Percentiles rank a stretch among this genome's conserved stretches.
phyloP scores from a whole-genome alignment of 768 basidiomycete genomes.

The Guyanaporus albipodus region DNA sequence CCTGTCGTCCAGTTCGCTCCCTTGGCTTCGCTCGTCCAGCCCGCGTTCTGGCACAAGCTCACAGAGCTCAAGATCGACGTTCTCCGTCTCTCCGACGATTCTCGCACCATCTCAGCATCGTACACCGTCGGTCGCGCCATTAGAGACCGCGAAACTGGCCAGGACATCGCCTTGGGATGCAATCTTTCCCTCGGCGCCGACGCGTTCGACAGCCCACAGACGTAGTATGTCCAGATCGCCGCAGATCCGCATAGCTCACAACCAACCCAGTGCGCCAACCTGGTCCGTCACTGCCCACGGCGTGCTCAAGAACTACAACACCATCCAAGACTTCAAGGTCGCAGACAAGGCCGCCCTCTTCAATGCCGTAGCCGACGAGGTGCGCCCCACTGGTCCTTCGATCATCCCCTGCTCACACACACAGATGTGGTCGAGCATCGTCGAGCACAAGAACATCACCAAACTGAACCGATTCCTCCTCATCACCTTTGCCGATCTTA shows the following conservation, averaged over 20 bases:
- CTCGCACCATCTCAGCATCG: conserved; percentile 57
- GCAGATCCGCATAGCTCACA: conserved; percentile 5
- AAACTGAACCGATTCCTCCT: conserved; percentile 77
- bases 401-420: background rate
- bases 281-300: conserved; percentile 57
- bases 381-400: conserved; percentile 26
- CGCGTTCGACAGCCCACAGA: conserved; percentile 49
- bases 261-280: conserved; percentile 37
- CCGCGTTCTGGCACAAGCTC: conserved; percentile 91
- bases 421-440: conserved; percentile 69
- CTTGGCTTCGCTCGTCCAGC: conserved; percentile 81
- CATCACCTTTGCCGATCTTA: conserved; percentile 94
- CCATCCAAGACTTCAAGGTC: conserved; percentile 91
- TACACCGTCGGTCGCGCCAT: conserved; percentile 71
- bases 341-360: conserved; percentile 88
- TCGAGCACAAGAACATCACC: conserved; percentile 47
- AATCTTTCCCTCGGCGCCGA: conserved; percentile 63
- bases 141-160: conserved; percentile 71
- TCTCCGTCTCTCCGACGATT: conserved; percentile 73
- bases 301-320: conserved; percentile 90
- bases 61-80: conserved; percentile 88
- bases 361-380: conserved; percentile 65
- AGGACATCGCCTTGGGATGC: conserved; percentile 68
- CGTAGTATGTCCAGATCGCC: conserved; percentile 38
- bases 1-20: conserved; percentile 84